Base-by-base conservation (phyloP, 2,329 filamentous ascomycete species). In the Colletotrichum liriopes region DNA sequence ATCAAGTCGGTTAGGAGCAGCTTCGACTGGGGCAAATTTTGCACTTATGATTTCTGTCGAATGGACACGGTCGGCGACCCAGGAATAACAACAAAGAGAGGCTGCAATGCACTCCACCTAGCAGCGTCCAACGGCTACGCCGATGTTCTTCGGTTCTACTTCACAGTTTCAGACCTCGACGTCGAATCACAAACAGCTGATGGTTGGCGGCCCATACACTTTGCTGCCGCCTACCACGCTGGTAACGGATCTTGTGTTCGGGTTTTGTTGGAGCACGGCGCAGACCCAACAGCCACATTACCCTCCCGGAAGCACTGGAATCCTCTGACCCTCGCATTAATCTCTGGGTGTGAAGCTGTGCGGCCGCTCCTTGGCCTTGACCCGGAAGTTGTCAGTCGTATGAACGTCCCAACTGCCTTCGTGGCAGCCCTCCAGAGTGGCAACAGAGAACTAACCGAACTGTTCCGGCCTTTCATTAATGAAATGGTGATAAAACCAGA, bases 201-300 rank as follows among this genome's bases (percentile, higher is more conserved):
- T 9, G 49, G 49, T 6, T 68, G 68, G 63, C 49, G 52, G 5
- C 68, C 68, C 1, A 39, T 71, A 3, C 68, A 71, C 43, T 71
- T 54, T 23, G 68, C 64, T 6, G 65, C 56, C 45, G 20, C 43
- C 11, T 14, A 16, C 9, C 29, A 20, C 18, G 26, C 1, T 1
- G 45, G 4, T 20, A 39, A 32, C 26, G 56, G 26, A 20, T 37
- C 45, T 2, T 68, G 64, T n/a, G 43, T 71, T 18, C 47, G 68
- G 29, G 20, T 8, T 4, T 56, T 71, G 8, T 14, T 62, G n/a
- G 49, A 68, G 35, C 41, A 62, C 23, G 68, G 68, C 18, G 68
- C 68, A 26, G 65, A 71, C 35, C 55, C 52, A 2, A 39, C 56
- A 4, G n/a, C 39, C 20, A 12, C 4, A 6, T 16, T 35, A 16